phyloP scores from a whole-genome alignment of 352 stramenopile genomes.

The Plasmopara halstedii region DNA sequence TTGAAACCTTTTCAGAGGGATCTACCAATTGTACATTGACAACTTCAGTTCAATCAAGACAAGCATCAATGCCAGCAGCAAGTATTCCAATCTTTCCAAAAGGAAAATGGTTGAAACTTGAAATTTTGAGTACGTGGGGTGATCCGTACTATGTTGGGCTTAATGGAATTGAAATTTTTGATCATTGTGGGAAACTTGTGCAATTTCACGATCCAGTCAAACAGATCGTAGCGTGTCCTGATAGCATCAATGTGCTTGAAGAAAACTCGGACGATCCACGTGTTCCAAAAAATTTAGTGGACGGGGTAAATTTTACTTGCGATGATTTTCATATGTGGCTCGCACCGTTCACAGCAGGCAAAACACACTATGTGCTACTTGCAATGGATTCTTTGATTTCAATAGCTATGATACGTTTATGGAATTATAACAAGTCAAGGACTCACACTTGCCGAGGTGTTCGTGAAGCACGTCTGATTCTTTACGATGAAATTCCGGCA shows the following conservation, averaged over 20 bases:
- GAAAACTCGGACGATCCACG: slow-evolving; percentile 78
- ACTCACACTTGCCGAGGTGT: slow-evolving; percentile 72
- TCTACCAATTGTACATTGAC: slow-evolving; percentile 7
- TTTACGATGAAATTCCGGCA: slow-evolving; percentile 27
- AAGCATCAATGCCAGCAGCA: slow-evolving; percentile 3
- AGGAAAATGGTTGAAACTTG: slow-evolving; percentile 50
- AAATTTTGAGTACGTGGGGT: slow-evolving; percentile 85
- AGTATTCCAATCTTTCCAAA: slow-evolving; percentile 63
- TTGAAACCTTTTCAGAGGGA: slow-evolving; percentile 3
- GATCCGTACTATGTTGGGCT: slow-evolving; percentile 87
- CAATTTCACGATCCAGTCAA: slow-evolving; percentile 31
- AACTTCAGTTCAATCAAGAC: slow-evolving; percentile 14
- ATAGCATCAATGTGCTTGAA: slow-evolving; percentile 86
- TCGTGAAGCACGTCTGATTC: slow-evolving; percentile 41
- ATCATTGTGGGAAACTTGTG: slow-evolving; percentile 55
- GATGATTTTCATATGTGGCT: slow-evolving; percentile 91
- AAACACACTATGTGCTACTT: slow-evolving; percentile 50
- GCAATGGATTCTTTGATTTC: slow-evolving; percentile 28
- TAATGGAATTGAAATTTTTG: slow-evolving; percentile 85
- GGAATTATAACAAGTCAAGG: slow-evolving; percentile 92
- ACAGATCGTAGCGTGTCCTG: slow-evolving; percentile 57
- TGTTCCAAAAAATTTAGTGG: slow-evolving; percentile 65
- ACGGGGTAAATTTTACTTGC: slow-evolving; percentile 83
- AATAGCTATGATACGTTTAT: slow-evolving; percentile 83
- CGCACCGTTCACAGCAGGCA: slow-evolving; percentile 57